Conservation (phyloP, 2,329 filamentous ascomycete genomes). For the Aureobasidium sp. region DNA sequence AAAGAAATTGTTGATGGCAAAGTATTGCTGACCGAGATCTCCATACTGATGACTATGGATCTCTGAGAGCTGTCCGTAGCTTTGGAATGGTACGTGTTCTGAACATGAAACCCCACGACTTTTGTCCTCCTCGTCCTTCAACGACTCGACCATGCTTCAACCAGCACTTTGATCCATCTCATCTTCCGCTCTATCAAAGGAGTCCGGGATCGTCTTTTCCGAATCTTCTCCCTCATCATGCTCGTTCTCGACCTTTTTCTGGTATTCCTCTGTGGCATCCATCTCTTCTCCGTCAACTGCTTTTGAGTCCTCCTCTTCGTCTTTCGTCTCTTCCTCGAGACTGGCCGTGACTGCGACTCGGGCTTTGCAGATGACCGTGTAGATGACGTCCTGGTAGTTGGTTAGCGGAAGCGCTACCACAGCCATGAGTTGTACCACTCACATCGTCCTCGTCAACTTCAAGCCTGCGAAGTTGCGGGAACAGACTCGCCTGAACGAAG, state of each 20-base stretch:
- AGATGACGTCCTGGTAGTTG: not conserved
- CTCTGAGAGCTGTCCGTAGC: too few species aligned
- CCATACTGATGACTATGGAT: too few species aligned
- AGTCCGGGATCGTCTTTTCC: not conserved
- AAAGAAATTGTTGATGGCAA: too few species aligned
- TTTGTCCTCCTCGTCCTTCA: not conserved
- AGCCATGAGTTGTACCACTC: not conserved
- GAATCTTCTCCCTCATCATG: not conserved
- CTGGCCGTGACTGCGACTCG: not conserved
- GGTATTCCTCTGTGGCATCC: not conserved
- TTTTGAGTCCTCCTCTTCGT: not conserved
- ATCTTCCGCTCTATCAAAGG: not conserved
- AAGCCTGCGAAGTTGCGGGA: not conserved
- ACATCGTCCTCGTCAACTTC: not conserved
- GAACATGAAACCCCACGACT: not conserved
- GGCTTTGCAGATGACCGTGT: conserved; percentile 1
- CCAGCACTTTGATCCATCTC: not conserved
- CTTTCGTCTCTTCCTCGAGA: not conserved
- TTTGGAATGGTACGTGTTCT: not conserved
- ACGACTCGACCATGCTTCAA: too few species aligned
- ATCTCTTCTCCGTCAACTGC: not conserved
- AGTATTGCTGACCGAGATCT: too few species aligned
- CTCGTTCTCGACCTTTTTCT: not conserved
- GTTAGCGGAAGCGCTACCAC: not conserved
- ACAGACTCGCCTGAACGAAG: not conserved